Conservation (phyloP, 139 green algal species). For the Closterium sp. region DNA sequence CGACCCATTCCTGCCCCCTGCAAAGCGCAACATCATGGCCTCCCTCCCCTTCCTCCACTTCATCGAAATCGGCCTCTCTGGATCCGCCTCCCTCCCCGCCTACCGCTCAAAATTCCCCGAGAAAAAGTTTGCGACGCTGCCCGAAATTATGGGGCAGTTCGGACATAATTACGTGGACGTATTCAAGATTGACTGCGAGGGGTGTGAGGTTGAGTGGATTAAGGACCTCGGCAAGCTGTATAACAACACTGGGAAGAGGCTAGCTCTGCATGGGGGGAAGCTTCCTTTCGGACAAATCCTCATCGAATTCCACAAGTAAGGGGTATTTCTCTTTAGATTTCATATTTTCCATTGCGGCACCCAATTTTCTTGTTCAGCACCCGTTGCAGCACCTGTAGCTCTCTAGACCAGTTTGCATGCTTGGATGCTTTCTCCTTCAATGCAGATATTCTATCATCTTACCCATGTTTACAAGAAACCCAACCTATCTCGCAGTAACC, state of each 20-base stretch:
- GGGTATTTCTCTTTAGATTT: no score
- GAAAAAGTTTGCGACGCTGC: neutral
- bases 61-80: neutral
- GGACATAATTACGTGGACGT: neutral
- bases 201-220: neutral
- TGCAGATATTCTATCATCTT: no score
- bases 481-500: no score
- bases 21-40: neutral
- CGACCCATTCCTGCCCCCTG: neutral
- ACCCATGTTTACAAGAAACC: no score
- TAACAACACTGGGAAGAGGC: neutral
- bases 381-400: no score
- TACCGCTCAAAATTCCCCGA: neutral
- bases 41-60: neutral
- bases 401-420: no score
- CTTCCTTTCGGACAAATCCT: neutral
- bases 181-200: conserved; percentile 13
- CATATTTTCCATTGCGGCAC: no score
- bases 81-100: neutral
- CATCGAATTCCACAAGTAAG: neutral
- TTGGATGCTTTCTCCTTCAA: no score
- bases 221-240: neutral
- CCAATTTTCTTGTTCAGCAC: no score
- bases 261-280: neutral
- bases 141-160: neutral